Evolutionary conservation across 2,329 filamentous ascomycete species (phyloP), one percentile per base, ranked within the genome.

Genomic region (Claviceps pazoutovae): DNA sequence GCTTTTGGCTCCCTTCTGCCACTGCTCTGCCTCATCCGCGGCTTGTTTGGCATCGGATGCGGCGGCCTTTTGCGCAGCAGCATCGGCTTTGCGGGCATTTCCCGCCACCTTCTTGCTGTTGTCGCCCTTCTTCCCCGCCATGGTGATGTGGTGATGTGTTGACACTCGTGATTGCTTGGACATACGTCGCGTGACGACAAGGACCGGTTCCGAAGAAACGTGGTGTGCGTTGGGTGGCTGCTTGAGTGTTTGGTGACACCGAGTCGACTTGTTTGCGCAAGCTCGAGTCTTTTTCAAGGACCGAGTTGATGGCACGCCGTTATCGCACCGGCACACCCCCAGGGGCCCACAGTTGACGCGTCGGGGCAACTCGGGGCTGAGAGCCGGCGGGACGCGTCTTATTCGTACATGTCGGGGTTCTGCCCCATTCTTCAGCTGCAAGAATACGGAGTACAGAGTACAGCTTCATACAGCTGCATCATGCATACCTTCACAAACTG

Each of bases 41-140:
- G 80, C 80, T 51, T 74, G 78, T 68, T 83, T 83, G 39, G 77
- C 71, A 41, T 88, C 78, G 54, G 83, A 82, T 3, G 69, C 81
- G 0, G 88, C 87, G 54, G 83, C 76, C 71, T 97, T 97, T 52
- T 78, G 71, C 8, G 87, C 86, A 1, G 89, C 91, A 3, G 82
- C 83, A 48, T 96, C 89, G 56, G 89, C 89, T 76, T 98, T 97
- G 71, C 88, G 80, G 56, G 90, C 89, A 68, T 96, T 88, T 57
- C 91, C 93, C 8, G 84, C 80, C 2, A 72, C 88, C 74, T 97
- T 97, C 72, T 95, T 97, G 67, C 77, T 84, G 71, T 86, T 88
- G 56, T 94, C 89, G 51, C 74, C 79, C 68, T 86, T 90, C 69
- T 86, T 88, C 60, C 76, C 78, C 30, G 75, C 83, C 86, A 90